Base-by-base conservation (phyloP, 2,329 filamentous ascomycete genomes). In the Seiridium unicorne region DNA sequence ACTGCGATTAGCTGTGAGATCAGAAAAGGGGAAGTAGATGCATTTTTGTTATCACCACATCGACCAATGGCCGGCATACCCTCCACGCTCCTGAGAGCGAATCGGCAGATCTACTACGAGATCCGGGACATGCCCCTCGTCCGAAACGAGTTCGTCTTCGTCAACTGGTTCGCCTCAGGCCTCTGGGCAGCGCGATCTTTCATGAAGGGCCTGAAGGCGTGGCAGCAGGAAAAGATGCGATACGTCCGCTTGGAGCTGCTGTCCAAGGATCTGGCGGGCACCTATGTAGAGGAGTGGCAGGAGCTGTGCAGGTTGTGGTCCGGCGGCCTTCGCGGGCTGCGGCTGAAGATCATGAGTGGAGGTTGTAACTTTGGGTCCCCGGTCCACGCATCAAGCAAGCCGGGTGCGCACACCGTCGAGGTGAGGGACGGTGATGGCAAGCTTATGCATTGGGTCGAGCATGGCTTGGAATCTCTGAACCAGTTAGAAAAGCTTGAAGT, bases 81-180 rank as follows among this genome's bases (percentile, higher is more conserved):
- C 0, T 73, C 75, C 1, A 69, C 68, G 3, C 67, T 83, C 4
- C 74, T 82, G 2, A 62, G 59, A 4, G 63, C 72, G 31, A 77
- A 72, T 63, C 70, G 69, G 34, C 76, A 79, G 58, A 64, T 82
- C 26, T 81, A 81, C 68, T 38, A 65, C 56, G 81, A 83, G 62
- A 70, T 73, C 3, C 73, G 77, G 3, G 18, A 60, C 0, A 34
- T 81, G 2, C 77, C 80, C 2, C 81, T 80, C 63, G 63, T 66
- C 6, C 60, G 66, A 31, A 81, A 79, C 67, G 78, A 81, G 56
- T 82, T 82, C 60, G 73, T 74, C 32, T 83, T 81, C 61, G 70
- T 76, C 44, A 77, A 77, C 48, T 79, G 77, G 75, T 80, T 80
- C 67, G 72, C 75, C 10, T 79, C 77, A 11, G 80, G 79, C 0